Conservation (phyloP, 192 early-diverging fungal genomes). For the Cetraspora pellucida region DNA sequence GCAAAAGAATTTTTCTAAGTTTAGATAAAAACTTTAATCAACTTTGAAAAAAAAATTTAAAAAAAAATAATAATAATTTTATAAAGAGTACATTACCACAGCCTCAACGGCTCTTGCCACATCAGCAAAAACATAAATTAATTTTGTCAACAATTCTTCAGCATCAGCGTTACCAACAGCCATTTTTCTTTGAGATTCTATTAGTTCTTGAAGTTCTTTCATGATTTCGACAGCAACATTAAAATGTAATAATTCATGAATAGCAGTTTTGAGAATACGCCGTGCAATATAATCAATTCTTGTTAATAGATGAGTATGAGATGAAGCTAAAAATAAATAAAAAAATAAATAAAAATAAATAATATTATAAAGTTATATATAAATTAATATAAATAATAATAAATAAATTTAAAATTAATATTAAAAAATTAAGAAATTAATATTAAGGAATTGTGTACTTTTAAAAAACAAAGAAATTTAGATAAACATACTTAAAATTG, state of each 20-base stretch:
- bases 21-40: neutral
- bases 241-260: constrained; percentile 48
- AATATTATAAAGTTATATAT: no score
- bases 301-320: constrained; percentile 51
- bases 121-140: constrained; percentile 62
- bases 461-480: no score
- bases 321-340: constrained; percentile 42
- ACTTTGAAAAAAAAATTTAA: neutral
- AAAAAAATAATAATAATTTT: neutral
- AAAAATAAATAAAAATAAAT: neutral
- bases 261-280: constrained; percentile 58
- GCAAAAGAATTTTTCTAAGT: constrained; percentile 27
- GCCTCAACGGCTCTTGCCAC: constrained; percentile 63
- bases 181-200: constrained; percentile 58
- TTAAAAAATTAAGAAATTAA: neutral
- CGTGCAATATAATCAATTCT: constrained; percentile 58
- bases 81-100: constrained; percentile 45
- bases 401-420: neutral
- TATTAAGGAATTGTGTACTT: no score
- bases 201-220: constrained; percentile 60
- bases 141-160: constrained; percentile 60
- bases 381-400: no score
- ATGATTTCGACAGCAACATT: constrained; percentile 60
- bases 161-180: constrained; percentile 62
- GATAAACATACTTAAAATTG: constrained; percentile 48